Conservation (phyloP, 352 stramenopile genomes). For the Phytophthora hibernalis region DNA sequence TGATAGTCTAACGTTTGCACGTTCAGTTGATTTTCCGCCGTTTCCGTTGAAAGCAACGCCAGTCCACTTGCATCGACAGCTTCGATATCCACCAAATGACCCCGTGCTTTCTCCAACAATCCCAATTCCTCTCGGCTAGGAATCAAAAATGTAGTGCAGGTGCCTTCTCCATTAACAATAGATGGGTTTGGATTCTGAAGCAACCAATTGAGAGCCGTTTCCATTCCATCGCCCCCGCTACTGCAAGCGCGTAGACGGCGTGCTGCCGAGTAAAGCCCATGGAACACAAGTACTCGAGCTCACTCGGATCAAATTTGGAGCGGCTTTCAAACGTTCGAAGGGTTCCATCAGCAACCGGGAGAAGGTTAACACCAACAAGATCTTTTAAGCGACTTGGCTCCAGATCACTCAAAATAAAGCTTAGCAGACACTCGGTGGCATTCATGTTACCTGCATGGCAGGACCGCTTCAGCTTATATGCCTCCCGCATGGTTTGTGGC, state of each 20-base stretch:
- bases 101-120: constrained; percentile 46
- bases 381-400: constrained; percentile 20
- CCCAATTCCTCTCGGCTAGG: constrained; percentile 51
- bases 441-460: constrained; percentile 47
- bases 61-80: constrained; percentile 37
- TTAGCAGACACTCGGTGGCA: constrained; percentile 44
- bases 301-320: constrained; percentile 29
- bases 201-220: constrained; percentile 72
- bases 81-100: constrained; percentile 51
- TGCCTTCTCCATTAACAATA: constrained; percentile 25
- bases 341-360: constrained; percentile 64
- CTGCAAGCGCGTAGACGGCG: constrained; percentile 46
- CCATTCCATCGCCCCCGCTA: constrained; percentile 46
- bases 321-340: constrained; percentile 47
- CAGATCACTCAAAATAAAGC: constrained; percentile 64
- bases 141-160: constrained; percentile 48
- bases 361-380: constrained; percentile 59
- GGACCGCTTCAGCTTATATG: constrained; percentile 52
- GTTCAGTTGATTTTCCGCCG: constrained; percentile 47
- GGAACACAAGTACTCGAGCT: constrained; percentile 59
- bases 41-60: constrained; percentile 45
- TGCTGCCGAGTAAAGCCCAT: constrained; percentile 74
- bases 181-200: constrained; percentile 63
- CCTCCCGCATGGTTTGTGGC: constrained; percentile 43
- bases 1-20: constrained; percentile 56